A percentile compares a stretch with the other conserved stretches of the same genome.
Conservation (phyloP, 345 rosid species). For the Hibiscus mutabilis region DNA sequence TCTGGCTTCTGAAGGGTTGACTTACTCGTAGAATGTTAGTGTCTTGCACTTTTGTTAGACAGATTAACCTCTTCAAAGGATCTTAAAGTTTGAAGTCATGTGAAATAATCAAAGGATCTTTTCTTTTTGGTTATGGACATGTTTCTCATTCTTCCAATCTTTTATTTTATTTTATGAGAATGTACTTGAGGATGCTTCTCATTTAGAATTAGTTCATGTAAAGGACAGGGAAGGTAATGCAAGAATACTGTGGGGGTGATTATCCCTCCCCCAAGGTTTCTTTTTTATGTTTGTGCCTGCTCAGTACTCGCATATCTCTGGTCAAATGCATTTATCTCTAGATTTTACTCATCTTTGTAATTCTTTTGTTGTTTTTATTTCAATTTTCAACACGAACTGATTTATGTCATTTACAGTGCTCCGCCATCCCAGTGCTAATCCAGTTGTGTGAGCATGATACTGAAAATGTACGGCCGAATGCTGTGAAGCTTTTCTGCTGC, state of each 20-base stretch:
- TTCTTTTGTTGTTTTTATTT: constrained; percentile 8
- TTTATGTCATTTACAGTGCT: constrained; percentile 32
- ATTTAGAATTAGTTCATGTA: neutral
- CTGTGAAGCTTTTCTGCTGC: constrained; percentile 52
- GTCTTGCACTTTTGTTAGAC: neutral
- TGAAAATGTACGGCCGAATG: constrained; percentile 42
- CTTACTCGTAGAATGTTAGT: neutral
- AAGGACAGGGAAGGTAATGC: constrained; percentile 4
- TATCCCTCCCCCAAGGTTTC: neutral
- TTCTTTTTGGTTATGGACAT: too few species aligned
- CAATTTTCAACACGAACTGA: constrained; percentile 10
- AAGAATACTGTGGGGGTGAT: neutral
- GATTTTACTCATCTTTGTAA: neutral
- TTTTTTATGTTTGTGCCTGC: too few species aligned
- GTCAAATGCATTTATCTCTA: neutral
- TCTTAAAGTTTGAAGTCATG: too few species aligned
- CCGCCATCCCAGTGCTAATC: constrained; percentile 47
- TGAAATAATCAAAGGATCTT: too few species aligned
- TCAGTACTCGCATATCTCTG: neutral
- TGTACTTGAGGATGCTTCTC: constrained; percentile 1
- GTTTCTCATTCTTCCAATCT: too few species aligned
- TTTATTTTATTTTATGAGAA: too few species aligned
- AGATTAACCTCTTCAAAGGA: too few species aligned
- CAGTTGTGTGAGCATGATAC: constrained; percentile 39
- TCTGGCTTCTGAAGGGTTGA: neutral